Base-by-base conservation (phyloP, 768 basidiomycete species). In the Hysterangium stoloniferum region DNA sequence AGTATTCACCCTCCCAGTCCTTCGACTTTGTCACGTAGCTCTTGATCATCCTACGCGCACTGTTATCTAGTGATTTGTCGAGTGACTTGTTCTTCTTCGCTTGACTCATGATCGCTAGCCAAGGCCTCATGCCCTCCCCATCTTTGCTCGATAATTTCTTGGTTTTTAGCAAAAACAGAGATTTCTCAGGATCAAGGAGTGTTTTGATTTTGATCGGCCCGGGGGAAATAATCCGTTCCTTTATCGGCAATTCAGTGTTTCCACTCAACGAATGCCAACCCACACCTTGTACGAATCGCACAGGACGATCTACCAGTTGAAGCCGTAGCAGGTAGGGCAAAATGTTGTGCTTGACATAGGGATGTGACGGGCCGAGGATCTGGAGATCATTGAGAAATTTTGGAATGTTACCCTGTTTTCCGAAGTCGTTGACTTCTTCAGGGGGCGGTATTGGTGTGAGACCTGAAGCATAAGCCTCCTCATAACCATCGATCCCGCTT, bases 301-400 rank as follows among this genome's bases (percentile, higher is more conserved):
- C 60, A 1, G 86, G 84, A 54, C 75, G 63, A 0, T 75, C 77
- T 36, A 83, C 74, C 55, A 75, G 87, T 0, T 78, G 71, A 3
- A 87, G 53, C 33, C 69, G 74, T 9, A 95, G 72, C 12, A 95
- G 69, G 1, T 82, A 68, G 0, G 91, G 92, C 2, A 92, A 62
- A 33, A 79, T 67, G 28, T 75, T 74, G 38, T 80, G 75, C 17
- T 78, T 54, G 3, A 68, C 64, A 35, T 63, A 65, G 13, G 65
- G 53, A 20, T 67, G 62, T 17, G 78, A 60, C 24, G 79, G 74
- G 2, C 68, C 69, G 33, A 70, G 65, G 9, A 64, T 61, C 37
- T 70, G 52, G 15, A 87, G 52, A 25, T 74, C 68, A 2, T 66
- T 68, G 64, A 76, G 84, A 84, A 80, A 93, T 13, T 61, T 62